Conservation (phyloP, 1,284 basidiomycete species). For the Ustilago bromivora region DNA sequence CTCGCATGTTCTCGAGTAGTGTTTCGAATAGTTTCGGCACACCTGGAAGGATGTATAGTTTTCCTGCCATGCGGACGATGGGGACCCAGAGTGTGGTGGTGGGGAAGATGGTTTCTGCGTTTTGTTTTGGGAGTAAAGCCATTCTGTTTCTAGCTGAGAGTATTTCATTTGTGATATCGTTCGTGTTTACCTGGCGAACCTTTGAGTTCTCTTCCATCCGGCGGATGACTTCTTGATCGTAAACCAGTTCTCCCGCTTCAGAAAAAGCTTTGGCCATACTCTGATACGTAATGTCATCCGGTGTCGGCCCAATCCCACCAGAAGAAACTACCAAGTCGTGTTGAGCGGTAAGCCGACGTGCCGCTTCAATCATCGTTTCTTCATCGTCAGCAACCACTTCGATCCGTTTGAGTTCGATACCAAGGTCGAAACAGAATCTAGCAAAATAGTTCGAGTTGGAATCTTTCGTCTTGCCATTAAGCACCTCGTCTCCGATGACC, state of each 20-base stretch:
- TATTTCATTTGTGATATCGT: slow-evolving; percentile 76
- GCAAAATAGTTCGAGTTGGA: slow-evolving; percentile 77
- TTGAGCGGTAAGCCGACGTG: slow-evolving; percentile 77
- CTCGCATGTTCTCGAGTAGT: slow-evolving; percentile 72
- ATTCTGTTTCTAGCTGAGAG: slow-evolving; percentile 61
- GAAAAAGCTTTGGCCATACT: slow-evolving; percentile 87
- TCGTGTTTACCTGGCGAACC: slow-evolving; percentile 74
- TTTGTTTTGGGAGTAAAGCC: slow-evolving; percentile 60
- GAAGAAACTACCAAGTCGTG: slow-evolving; percentile 53
- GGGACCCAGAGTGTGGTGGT: slow-evolving; percentile 79
- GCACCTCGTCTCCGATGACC: slow-evolving; percentile 77
- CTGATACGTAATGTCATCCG: slow-evolving; percentile 80
- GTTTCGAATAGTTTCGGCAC: slow-evolving; percentile 84
- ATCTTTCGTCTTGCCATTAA: slow-evolving; percentile 80
- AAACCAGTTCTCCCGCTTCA: slow-evolving; percentile 73
- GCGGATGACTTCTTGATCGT: slow-evolving; percentile 83
- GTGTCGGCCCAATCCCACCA: slow-evolving; percentile 67
- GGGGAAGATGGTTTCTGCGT: slow-evolving; percentile 62
- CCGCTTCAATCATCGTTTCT: slow-evolving; percentile 87
- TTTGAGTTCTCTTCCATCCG: slow-evolving; percentile 81
- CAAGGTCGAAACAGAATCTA: slow-evolving; percentile 67
- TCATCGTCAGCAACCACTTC: slow-evolving; percentile 93
- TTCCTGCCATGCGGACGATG: slow-evolving; percentile 83
- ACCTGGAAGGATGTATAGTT: slow-evolving; percentile 90
- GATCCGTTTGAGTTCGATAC: slow-evolving; percentile 72